These are phyloP conservation scores for Saccharomycopsis olivae DNA, from an alignment of 805 yeast species.

Conservation along the genomic window DNA sequence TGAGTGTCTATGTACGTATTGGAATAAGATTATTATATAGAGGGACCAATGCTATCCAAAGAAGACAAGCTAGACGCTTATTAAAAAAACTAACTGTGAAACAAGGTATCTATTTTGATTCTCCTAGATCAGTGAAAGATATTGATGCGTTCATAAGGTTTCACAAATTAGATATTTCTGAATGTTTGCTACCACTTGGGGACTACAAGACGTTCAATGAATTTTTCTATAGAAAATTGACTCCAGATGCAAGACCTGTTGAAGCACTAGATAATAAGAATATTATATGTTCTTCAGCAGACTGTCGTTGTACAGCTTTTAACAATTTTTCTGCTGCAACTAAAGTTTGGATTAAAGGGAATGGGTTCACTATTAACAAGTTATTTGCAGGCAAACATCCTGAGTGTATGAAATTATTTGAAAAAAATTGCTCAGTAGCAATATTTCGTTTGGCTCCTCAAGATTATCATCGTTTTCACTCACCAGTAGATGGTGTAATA, in stretches of 20 bases:
- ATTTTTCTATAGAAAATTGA: slow-evolving; percentile 73
- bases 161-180: slow-evolving; percentile 67
- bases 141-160: slow-evolving; percentile 73
- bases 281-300: slow-evolving; percentile 72
- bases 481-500: slow-evolving; percentile 69
- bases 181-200: slow-evolving; percentile 40
- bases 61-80: slow-evolving; percentile 47
- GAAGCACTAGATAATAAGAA: slow-evolving; percentile 44
- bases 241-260: slow-evolving; percentile 57
- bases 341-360: slow-evolving; percentile 82
- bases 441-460: slow-evolving; percentile 92
- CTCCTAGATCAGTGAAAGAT: slow-evolving; percentile 50
- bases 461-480: slow-evolving; percentile 90
- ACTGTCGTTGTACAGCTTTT: slow-evolving; percentile 73
- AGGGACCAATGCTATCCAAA: slow-evolving; percentile 53
- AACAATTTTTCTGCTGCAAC: slow-evolving; percentile 49
- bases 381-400: slow-evolving; percentile 38
- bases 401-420: slow-evolving; percentile 31
- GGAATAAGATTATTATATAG: slow-evolving; percentile 80
- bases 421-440: slow-evolving; percentile 49
- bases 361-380: slow-evolving; percentile 56
- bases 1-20: slow-evolving; percentile 76
- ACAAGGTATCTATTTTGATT: slow-evolving; percentile 81
- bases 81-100: slow-evolving; percentile 58
- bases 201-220: slow-evolving; percentile 71